phyloP scores from a whole-genome alignment of 1,284 basidiomycete species.

The Cutaneotrichosporon sp. region DNA sequence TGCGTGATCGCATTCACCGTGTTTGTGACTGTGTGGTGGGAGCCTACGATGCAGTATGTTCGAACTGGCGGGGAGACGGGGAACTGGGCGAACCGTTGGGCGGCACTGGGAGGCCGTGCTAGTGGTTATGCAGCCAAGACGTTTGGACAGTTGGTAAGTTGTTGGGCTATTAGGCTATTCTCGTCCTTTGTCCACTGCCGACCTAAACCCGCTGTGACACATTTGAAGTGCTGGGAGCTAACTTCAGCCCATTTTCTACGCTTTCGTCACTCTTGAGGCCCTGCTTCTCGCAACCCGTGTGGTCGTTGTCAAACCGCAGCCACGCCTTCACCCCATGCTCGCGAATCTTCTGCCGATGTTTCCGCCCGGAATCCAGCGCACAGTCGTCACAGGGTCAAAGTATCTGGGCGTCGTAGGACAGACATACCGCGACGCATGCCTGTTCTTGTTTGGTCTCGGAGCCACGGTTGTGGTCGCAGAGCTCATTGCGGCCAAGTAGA shows the following conservation, averaged over 20 bases:
- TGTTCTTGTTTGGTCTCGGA: constrained; percentile 43
- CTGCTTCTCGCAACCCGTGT: constrained; percentile 46
- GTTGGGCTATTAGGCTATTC: no score
- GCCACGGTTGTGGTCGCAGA: constrained; percentile 28
- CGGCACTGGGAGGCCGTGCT: constrained; percentile 10
- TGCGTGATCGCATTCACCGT: constrained; percentile 33
- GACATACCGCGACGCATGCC: constrained; percentile 42
- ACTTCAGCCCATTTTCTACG: constrained; percentile 48
- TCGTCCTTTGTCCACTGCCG: no score
- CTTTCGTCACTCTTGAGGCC: constrained; percentile 44
- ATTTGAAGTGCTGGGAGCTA: constrained; percentile 1
- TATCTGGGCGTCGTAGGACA: constrained; percentile 40
- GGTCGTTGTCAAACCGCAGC: constrained; percentile 40
- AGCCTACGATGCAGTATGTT: constrained; percentile 35
- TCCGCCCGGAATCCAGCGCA: constrained; percentile 35
- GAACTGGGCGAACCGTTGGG: constrained; percentile 15
- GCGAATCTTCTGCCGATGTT: constrained; percentile 46
- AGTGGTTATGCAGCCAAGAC: background rate
- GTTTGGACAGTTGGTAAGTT: constrained; percentile 21
- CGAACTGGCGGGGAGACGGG: constrained; percentile 4
- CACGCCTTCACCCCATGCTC: constrained; percentile 42
- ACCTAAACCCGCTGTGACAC: no score
- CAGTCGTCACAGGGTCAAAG: constrained; percentile 37
- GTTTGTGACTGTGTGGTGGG: constrained; percentile 45
- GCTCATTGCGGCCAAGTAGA: constrained; percentile 11